Conservation (phyloP, 805 yeast genomes). For the Saturnispora sanitii region DNA sequence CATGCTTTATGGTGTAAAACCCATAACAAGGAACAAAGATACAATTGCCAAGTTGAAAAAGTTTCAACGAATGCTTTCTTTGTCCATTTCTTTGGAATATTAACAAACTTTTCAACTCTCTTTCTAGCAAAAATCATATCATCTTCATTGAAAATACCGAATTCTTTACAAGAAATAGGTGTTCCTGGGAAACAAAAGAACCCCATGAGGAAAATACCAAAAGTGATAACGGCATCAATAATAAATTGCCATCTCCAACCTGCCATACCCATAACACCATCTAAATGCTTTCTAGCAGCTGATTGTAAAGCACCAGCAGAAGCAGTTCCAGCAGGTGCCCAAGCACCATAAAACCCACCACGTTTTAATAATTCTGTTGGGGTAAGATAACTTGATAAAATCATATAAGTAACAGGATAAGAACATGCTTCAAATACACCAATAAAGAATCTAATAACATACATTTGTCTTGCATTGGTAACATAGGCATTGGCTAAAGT, state of each 20-base stretch:
- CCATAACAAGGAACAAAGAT: slow-evolving; percentile 17
- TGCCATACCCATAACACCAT: slow-evolving; percentile 42
- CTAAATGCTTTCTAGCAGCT: slow-evolving; percentile 36
- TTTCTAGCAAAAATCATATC: slow-evolving; percentile 39
- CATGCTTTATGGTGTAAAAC: slow-evolving; percentile 27
- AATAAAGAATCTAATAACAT: slow-evolving; percentile 50
- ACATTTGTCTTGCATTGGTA: slow-evolving; percentile 37
- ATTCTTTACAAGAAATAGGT: slow-evolving; percentile 22
- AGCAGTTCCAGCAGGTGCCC: slow-evolving; percentile 32
- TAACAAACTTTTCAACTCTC: slow-evolving; percentile 28
- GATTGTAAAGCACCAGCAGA: slow-evolving; percentile 58
- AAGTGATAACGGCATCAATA: slow-evolving; percentile 50
- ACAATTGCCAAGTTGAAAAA: slow-evolving; percentile 33
- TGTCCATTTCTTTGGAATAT: slow-evolving; percentile 34
- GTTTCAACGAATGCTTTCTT: slow-evolving; percentile 34
- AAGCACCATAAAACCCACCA: slow-evolving; percentile 16
- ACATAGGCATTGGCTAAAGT: slow-evolving; percentile 32
- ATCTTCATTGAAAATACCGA: slow-evolving; percentile 30
- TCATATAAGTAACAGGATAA: slow-evolving; percentile 50
- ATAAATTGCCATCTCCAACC: slow-evolving; percentile 74
- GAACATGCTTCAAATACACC: slow-evolving; percentile 55
- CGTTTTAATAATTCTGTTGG: slow-evolving; percentile 14
- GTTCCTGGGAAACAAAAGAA: slow-evolving; percentile 51
- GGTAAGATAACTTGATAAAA: slow-evolving; percentile 16
- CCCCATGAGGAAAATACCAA: slow-evolving; percentile 52